Evolutionary conservation across 345 rosid species (phyloP), one percentile per base, ranked within the genome.

Genomic region (Trapa bicornis): DNA sequence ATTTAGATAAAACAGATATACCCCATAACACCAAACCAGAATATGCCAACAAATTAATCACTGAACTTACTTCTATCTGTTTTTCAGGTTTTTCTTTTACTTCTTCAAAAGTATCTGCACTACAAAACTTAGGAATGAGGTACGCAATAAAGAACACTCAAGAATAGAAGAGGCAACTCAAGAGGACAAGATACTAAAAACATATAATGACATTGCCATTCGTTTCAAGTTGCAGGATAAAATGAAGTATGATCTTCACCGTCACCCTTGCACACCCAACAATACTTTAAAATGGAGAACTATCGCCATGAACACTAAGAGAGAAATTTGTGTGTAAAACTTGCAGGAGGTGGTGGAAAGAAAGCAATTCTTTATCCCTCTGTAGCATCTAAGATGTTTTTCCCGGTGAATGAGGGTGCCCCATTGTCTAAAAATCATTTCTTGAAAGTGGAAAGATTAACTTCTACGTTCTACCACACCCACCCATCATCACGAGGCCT

Each of bases 11-110:
- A 65, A 43, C 47, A 43, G 33, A 47, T 32, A 65, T 42, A 22
- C 15, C 37, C 37, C 8, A 7, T 17, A 13, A 29, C 22, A 64
- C 17, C 47, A 33, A 41, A 4, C 37, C 41, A 60, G 66, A 36
- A 52, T 42, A 7, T 7, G 35, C 48, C 16, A 8, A 32, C 47
- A 12, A 32, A 58, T 35, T 38, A 64, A 29, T 50, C 14, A 16
- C 10, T 37, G 13, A 42, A 45, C 42, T 50, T 74, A 83, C 89
- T 86, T 82, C 82, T 79, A 79, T 85, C 73, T 78, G 80, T 68
- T 80, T 82, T 62, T 82, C 89, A 17, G 85, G 84, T 56, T 76
- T 85, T 82, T 83, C 82, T 81, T 82, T 85, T 78, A 85, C 89
- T 78, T 78, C 80, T 63, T 76, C 84, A 78, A 85, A 85, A 52